Evolutionary conservation across 495 filamentous ascomycete genomes (phyloP).

Genomic region (Zalerion maritima): DNA sequence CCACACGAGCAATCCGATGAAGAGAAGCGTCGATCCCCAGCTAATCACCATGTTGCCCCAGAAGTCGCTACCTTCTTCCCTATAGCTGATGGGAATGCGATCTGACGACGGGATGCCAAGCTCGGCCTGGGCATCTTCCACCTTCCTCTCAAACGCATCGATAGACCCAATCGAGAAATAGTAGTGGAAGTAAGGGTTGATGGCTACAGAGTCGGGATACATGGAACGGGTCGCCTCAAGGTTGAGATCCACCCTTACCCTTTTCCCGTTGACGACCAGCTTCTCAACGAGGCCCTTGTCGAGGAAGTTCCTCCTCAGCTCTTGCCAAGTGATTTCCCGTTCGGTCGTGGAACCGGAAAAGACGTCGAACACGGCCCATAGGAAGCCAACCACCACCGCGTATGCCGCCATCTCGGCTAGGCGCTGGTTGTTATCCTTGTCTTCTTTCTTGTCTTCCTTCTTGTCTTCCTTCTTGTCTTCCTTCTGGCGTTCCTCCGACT

Average conservation of each 20-base stretch:
- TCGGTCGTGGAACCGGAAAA: too few relatives aligned
- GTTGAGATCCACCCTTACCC: constrained; percentile 72
- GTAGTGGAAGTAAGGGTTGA: constrained; percentile 59
- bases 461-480: constrained; percentile 21
- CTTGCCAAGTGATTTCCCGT: constrained; percentile 95
- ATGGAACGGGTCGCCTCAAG: constrained; percentile 59
- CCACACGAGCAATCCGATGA: constrained; percentile 67
- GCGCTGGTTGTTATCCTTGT: constrained; percentile 7
- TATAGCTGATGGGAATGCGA: constrained; percentile 81
- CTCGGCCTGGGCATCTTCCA: constrained; percentile 78
- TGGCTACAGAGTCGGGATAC: constrained; percentile 70
- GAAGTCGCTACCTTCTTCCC: constrained; percentile 54
- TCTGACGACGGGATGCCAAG: constrained; percentile 70
- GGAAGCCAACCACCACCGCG: constrained; percentile 6
- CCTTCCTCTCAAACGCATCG: constrained; percentile 73
- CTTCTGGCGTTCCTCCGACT: constrained; percentile 23
- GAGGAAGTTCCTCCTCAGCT: constrained; percentile 79
- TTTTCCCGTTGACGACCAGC: constrained; percentile 59
- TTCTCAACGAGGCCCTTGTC: constrained; percentile 93
- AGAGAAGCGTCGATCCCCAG: constrained; percentile 75
- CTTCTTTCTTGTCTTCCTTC: constrained; percentile 8
- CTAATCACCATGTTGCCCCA: constrained; percentile 52
- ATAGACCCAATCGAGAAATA: constrained; percentile 93
- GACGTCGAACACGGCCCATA: constrained; percentile 13
- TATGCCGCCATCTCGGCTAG: constrained; percentile 6